Evolutionary conservation across 2,329 filamentous ascomycete species (phyloP).

Genomic region (Trichoderma arundinaceum): DNA sequence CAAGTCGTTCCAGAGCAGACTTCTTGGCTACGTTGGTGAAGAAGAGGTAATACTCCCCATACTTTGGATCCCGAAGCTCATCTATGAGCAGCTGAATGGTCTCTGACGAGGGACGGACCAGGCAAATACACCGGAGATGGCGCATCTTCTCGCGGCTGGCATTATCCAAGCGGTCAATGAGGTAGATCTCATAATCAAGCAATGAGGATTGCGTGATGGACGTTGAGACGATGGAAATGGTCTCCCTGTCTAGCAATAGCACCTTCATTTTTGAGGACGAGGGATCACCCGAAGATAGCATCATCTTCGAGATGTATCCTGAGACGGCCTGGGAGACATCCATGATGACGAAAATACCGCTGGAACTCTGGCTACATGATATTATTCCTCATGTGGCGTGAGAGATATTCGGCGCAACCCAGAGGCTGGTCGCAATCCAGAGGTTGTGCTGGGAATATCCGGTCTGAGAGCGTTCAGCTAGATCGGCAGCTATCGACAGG

Average conservation of each 20-base stretch:
- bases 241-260: conserved; percentile 89
- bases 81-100: conserved; percentile 94
- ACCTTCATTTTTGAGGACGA: conserved; percentile 97
- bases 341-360: conserved; percentile 61
- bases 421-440: not conserved
- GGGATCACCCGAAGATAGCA: conserved; percentile 73
- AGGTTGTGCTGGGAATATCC: not conserved
- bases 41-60: conserved; percentile 96
- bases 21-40: conserved; percentile 99
- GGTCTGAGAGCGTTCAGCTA: not conserved
- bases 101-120: conserved; percentile 88
- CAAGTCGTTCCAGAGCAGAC: conserved; percentile 88
- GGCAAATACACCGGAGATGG: conserved; percentile 90
- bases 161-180: conserved; percentile 95
- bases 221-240: conserved; percentile 90
- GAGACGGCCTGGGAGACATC: conserved; percentile 92
- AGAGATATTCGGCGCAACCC: not conserved
- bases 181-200: conserved; percentile 95
- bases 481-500: conserved; percentile 4
- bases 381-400: conserved; percentile 21
- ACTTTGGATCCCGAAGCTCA: conserved; percentile 93
- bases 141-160: conserved; percentile 93
- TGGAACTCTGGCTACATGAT: conserved; percentile 22
- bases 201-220: conserved; percentile 94
- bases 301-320: conserved; percentile 96